Evolutionary conservation across 805 yeast genomes (phyloP).

Genomic region (Pichia manshurica): DNA sequence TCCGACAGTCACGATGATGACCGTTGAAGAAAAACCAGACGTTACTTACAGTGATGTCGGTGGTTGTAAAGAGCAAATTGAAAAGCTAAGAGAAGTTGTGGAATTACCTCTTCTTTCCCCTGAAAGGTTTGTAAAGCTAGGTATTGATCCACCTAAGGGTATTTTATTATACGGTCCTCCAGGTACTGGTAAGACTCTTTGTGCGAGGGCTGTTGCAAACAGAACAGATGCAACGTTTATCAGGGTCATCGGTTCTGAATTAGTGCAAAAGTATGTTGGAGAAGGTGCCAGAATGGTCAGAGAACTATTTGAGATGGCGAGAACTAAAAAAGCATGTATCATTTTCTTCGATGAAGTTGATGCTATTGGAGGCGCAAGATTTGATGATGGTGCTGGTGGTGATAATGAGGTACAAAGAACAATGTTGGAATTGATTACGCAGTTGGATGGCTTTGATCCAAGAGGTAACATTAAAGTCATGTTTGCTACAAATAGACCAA

Average conservation of each 20-base stretch:
- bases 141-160: constrained; percentile 99
- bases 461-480: constrained; percentile 98
- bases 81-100: constrained; percentile 91
- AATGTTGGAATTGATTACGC: constrained; percentile 96
- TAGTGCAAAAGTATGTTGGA: constrained; percentile 97
- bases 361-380: constrained; percentile 99
- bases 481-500: constrained; percentile 99
- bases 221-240: constrained; percentile 98
- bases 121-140: constrained; percentile 92
- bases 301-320: constrained; percentile 97
- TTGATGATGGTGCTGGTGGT: constrained; percentile 99
- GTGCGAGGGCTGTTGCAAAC: constrained; percentile 99
- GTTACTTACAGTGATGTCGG: constrained; percentile 98
- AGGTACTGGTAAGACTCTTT: constrained; percentile 96
- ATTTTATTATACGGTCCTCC: constrained; percentile 96
- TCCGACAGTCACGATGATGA: constrained; percentile 99
- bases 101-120: constrained; percentile 92
- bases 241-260: constrained; percentile 96
- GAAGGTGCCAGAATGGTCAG: constrained; percentile 99
- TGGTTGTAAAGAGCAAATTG: constrained; percentile 98
- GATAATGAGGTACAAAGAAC: constrained; percentile 99
- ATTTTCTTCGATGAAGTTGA: constrained; percentile 98
- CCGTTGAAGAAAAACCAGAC: constrained; percentile 98
- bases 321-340: constrained; percentile 96
- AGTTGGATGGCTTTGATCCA: constrained; percentile 97